Percentiles rank a stretch among this genome's conserved stretches.
These are phyloP conservation scores for Termitomyces sp. DNA, from an alignment of 1,284 basidiomycete species.

Conservation along the genomic window DNA sequence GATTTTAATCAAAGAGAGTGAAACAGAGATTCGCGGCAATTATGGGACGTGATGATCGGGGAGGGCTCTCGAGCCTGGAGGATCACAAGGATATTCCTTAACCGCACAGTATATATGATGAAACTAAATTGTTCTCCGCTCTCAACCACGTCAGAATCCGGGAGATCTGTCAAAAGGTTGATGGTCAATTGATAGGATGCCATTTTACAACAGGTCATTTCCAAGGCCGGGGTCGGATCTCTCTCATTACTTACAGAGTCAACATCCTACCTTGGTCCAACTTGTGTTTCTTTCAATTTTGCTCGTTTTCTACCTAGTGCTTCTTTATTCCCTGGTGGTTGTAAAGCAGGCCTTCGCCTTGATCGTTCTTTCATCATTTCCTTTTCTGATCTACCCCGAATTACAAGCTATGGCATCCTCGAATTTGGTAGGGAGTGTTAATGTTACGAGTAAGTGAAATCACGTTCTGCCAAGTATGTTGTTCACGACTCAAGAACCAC, in stretches of 20 bases:
- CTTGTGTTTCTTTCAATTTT: slow-evolving; percentile 1
- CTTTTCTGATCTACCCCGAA: neutral
- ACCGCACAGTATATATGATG: too few relatives aligned
- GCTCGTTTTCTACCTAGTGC: neutral
- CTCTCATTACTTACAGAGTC: neutral
- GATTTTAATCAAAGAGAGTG: neutral
- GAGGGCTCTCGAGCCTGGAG: too few relatives aligned
- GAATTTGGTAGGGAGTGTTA: slow-evolving; percentile 1
- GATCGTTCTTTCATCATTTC: neutral
- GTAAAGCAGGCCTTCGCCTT: slow-evolving; percentile 18
- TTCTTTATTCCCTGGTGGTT: slow-evolving; percentile 9
- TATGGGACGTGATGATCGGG: neutral
- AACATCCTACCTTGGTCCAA: neutral
- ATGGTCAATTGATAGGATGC: neutral
- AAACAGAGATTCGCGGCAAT: neutral
- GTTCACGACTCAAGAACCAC: too few relatives aligned
- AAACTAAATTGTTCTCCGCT: neutral
- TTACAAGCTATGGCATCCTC: slow-evolving; percentile 4
- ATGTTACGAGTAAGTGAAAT: slow-evolving; percentile 1
- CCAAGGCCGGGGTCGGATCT: neutral
- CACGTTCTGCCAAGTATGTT: neutral
- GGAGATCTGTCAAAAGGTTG: neutral
- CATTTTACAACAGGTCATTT: neutral
- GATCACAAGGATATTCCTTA: neutral
- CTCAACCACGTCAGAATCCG: too few relatives aligned